phyloP scores from a whole-genome alignment of 108 stramenopile species.

The Stephanodiscus minutulus region DNA sequence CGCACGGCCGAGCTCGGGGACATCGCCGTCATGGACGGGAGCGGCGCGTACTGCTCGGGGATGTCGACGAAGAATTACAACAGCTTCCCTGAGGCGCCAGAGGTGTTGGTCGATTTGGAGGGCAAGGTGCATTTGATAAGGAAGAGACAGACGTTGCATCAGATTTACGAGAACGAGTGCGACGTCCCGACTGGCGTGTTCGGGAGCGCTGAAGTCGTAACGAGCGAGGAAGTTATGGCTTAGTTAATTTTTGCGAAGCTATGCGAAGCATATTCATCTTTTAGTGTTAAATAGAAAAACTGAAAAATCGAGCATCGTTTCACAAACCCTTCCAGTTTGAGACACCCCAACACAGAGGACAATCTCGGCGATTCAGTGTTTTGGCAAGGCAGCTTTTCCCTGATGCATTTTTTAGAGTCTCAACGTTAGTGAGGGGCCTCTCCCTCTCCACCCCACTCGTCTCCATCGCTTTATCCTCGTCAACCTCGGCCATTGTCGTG shows the following conservation, averaged over 20 bases:
- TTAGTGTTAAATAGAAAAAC: neutral
- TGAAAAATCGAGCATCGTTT: no score
- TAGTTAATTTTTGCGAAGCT: neutral
- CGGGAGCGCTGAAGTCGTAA: slow-evolving; percentile 5
- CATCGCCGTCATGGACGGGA: slow-evolving; percentile 92
- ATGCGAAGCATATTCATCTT: neutral
- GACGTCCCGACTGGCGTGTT: slow-evolving; percentile 42
- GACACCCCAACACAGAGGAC: no score
- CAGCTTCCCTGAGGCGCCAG: slow-evolving; percentile 96
- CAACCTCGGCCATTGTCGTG: no score
- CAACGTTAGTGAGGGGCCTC: no score
- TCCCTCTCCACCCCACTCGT: no score
- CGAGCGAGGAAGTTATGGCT: neutral
- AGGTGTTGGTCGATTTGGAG: slow-evolving; percentile 61
- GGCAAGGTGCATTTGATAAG: slow-evolving; percentile 87
- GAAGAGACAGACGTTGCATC: slow-evolving; percentile 88
- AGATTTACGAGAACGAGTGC: slow-evolving; percentile 86
- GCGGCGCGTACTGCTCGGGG: slow-evolving; percentile 95
- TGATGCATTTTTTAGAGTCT: no score
- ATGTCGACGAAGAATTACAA: slow-evolving; percentile 99
- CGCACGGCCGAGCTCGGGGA: slow-evolving; percentile 90
- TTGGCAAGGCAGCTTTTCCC: no score
- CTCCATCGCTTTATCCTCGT: no score
- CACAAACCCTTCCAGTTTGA: no score
- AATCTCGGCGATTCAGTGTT: no score